phyloP scores from a whole-genome alignment of 2,329 filamentous ascomycete species.

The Colletotrichum orchidophilum region DNA sequence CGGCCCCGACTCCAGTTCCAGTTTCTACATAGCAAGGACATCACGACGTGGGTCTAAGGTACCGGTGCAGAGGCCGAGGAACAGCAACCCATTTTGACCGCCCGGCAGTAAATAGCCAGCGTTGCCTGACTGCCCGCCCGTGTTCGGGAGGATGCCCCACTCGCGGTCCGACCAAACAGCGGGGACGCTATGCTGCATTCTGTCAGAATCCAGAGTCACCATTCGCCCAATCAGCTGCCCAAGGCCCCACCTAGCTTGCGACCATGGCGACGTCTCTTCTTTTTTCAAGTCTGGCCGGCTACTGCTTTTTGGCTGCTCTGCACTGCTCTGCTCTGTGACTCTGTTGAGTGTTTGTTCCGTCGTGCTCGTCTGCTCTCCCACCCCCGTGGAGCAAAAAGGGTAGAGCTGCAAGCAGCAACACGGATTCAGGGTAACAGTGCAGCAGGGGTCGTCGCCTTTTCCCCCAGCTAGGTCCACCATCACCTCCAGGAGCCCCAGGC shows the following conservation, averaged over 20 bases:
- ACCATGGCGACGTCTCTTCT: constrained; percentile 25
- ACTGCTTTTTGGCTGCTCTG: neutral
- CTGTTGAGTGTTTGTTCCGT: no score
- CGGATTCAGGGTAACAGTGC: constrained; percentile 18
- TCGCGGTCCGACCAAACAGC: constrained; percentile 14
- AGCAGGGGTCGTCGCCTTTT: constrained; percentile 20
- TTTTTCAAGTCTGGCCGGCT: neutral
- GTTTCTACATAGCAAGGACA: neutral
- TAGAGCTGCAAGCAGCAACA: constrained; percentile 15
- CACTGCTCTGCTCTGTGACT: neutral
- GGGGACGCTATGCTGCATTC: constrained; percentile 13
- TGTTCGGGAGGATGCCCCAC: neutral
- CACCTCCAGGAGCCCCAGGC: constrained; percentile 13
- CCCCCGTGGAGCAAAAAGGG: constrained; percentile 13
- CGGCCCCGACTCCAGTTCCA: constrained; percentile 2
- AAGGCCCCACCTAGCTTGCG: constrained; percentile 5
- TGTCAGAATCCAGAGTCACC: neutral
- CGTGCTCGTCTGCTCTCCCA: neutral
- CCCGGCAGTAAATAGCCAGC: constrained; percentile 21
- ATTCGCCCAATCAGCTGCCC: neutral
- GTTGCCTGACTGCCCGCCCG: no score
- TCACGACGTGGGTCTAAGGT: neutral
- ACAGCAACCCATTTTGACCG: constrained; percentile 4
- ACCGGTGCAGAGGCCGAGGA: neutral
- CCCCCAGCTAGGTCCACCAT: neutral